These are phyloP conservation scores for Penicillium desertorum DNA, from an alignment of 495 filamentous ascomycete genomes.

Conservation along the genomic window DNA sequence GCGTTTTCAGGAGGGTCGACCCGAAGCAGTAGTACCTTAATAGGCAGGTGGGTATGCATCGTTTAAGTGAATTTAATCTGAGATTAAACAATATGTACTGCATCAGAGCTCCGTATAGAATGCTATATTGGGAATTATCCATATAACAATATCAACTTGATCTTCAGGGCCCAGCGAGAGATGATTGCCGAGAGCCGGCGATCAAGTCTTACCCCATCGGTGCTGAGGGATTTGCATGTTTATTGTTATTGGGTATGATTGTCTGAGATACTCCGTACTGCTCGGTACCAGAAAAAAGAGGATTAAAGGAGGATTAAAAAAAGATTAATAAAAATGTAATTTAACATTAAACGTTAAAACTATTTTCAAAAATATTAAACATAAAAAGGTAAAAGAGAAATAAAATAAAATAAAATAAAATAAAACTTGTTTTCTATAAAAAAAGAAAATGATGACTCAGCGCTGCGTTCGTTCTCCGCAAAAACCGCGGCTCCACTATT, in stretches of 20 bases:
- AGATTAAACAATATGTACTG: background rate
- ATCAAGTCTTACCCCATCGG: conserved; percentile 17
- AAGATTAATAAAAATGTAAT: background rate
- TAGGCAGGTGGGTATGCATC: conserved; percentile 32
- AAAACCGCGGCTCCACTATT: conserved; percentile 37
- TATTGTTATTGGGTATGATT: background rate
- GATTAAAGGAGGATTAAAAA: background rate
- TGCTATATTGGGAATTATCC: background rate
- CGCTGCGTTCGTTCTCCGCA: conserved; percentile 30
- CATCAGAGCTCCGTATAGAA: background rate
- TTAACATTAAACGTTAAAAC: background rate
- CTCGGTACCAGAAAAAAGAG: background rate
- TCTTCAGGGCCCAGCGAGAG: conserved; percentile 29
- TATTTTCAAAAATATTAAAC: background rate
- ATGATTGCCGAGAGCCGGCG: conserved; percentile 24
- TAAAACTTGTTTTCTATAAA: background rate
- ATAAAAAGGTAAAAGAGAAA: background rate
- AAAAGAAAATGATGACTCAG: conserved; percentile 6
- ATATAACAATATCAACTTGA: conserved; percentile 4
- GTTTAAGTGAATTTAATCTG: conserved; percentile 13
- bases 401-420: background rate
- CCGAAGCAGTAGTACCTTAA: conserved; percentile 21
- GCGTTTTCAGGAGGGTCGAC: conserved; percentile 23
- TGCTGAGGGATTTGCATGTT: conserved; percentile 4
- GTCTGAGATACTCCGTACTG: background rate